A percentile compares a stretch with the other conserved stretches of the same genome.
phyloP scores from a whole-genome alignment of 495 filamentous ascomycete genomes.

The Penicillium egyptiacum region DNA sequence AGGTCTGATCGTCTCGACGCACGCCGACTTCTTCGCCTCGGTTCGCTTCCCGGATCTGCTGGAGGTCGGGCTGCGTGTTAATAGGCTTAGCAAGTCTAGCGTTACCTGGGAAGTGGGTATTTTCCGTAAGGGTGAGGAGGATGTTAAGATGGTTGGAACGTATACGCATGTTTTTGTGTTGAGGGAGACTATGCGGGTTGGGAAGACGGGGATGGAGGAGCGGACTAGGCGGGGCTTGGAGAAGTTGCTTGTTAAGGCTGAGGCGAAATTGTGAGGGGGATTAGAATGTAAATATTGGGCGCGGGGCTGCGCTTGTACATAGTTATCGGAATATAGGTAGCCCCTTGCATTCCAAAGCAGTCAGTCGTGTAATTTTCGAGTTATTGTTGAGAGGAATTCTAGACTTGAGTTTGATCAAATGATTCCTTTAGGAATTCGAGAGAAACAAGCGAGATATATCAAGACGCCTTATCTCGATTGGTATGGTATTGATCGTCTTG shows the following conservation, averaged over 20 bases:
- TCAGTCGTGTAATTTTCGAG: background rate
- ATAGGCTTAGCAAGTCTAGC: conserved; percentile 79
- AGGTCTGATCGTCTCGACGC: conserved; percentile 72
- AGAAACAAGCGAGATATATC: background rate
- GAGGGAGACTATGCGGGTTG: conserved; percentile 66
- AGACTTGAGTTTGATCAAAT: background rate
- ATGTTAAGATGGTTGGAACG: conserved; percentile 80
- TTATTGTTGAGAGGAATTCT: background rate
- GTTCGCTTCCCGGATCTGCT: conserved; percentile 81
- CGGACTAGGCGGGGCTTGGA: conserved; percentile 46
- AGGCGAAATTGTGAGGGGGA: conserved; percentile 26
- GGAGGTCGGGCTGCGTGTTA: conserved; percentile 79
- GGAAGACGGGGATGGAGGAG: conserved; percentile 47
- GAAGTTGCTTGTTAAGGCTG: conserved; percentile 41
- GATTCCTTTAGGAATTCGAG: background rate
- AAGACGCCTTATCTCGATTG: background rate
- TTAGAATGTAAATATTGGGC: background rate
- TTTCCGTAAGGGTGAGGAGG: conserved; percentile 72
- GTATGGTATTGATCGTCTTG: conserved; percentile 3
- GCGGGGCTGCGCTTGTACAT: background rate
- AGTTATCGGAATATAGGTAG: background rate
- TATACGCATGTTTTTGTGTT: conserved; percentile 90
- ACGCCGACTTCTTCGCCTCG: conserved; percentile 80
- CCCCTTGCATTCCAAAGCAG: background rate
- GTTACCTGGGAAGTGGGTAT: conserved; percentile 92